Evolutionary conservation across 106 monocot species (phyloP).

Genomic region (Vanilla planifolia): DNA sequence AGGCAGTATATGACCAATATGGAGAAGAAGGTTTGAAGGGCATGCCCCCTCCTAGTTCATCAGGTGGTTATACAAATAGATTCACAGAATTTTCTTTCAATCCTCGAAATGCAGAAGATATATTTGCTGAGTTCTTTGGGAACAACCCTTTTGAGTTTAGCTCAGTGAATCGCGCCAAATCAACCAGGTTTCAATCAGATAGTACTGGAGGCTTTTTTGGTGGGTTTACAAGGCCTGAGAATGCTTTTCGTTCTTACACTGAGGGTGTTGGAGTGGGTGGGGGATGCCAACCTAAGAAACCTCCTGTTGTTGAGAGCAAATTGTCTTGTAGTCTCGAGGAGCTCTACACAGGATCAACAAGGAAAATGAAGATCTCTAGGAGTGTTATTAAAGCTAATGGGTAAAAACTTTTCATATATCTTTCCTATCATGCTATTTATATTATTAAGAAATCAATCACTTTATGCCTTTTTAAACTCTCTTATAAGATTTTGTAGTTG

Average conservation of each 20-base stretch:
- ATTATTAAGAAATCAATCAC: no score
- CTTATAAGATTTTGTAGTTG: no score
- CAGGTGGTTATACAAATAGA: neutral
- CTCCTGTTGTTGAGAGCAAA: constrained; percentile 63
- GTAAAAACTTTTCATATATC: constrained; percentile 22
- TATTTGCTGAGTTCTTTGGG: constrained; percentile 46
- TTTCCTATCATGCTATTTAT: neutral
- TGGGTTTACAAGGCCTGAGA: constrained; percentile 10
- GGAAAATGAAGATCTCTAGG: constrained; percentile 89
- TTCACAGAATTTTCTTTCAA: constrained; percentile 13
- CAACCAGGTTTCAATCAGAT: constrained; percentile 35
- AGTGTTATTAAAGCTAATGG: constrained; percentile 49
- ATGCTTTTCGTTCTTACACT: constrained; percentile 29
- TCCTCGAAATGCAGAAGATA: constrained; percentile 36
- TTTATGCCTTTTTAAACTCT: no score
- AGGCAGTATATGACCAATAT: constrained; percentile 43
- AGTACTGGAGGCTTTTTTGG: constrained; percentile 16
- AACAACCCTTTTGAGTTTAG: constrained; percentile 33
- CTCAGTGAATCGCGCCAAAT: constrained; percentile 37
- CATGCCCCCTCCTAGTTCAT: constrained; percentile 21
- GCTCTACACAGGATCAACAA: constrained; percentile 64
- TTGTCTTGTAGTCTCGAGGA: constrained; percentile 80
- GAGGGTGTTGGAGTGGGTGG: constrained; percentile 20
- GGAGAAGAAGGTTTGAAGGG: constrained; percentile 62
- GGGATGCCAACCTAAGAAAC: constrained; percentile 27